Base-by-base conservation (phyloP, 805 yeast species). In the Zygoascus tannicola region DNA sequence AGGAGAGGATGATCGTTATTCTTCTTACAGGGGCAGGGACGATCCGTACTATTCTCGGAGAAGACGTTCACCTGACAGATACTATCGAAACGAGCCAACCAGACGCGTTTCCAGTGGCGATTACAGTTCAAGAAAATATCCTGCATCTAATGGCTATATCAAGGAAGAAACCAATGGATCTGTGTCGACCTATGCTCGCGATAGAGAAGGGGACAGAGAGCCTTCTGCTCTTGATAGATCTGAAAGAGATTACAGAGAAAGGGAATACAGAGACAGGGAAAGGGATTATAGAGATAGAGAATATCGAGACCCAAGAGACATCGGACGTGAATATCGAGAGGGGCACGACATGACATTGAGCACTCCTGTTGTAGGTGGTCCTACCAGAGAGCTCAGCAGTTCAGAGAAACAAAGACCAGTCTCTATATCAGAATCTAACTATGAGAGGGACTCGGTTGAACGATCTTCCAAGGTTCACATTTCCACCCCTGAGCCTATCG, bases 271-370 rank as follows among this genome's bases (percentile, higher is more conserved):
- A 14, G 19, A 33, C 35, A 33, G 35, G 15, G 36, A 33, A 8
- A 16, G 36, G 36, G 36, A 33, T 3, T 33, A 33, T 10, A 33
- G 36, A 15, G 36, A 33, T n/a, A 12, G 36, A 16, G 36, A 33
- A n/a, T n/a, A 33, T 33, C 19, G 15, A 33, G 15, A 33, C 19
- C 36, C 21, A 15, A 21, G 36, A 12, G 16, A 14, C 36, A 10
- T 21, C 10, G 21, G 36, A 12, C 19, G 21, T 12, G 36, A 33
- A 14, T 33, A 33, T 16, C 12, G 36, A 16, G 36, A 33, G 15
- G 19, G 21, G 15, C 16, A 19, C 8, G 15, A 33, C 19, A 16
- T 16, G 15, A 19, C 21, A 33, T 16, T 16, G 36, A 12, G 36
- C 15, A 16, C 36, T 33, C 36, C 36, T 15, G 36, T 16, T 8